phyloP scores from a whole-genome alignment of 805 yeast genomes.

The Starmerella tilneyi region DNA sequence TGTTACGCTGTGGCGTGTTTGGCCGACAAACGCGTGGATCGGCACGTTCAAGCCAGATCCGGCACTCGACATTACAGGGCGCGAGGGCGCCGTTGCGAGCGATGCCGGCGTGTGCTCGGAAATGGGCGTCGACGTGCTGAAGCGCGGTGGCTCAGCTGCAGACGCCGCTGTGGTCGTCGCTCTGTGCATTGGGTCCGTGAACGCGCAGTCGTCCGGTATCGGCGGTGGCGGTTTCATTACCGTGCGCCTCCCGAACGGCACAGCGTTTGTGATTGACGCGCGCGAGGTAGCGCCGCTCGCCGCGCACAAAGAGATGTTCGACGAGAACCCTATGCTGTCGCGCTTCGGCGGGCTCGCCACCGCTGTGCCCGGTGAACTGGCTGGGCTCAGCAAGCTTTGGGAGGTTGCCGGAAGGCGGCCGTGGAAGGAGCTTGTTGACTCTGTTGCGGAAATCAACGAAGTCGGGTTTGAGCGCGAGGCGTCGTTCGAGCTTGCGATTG shows the following conservation, averaged over 20 bases:
- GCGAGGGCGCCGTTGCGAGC: slow-evolving; percentile 53
- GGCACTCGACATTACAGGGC: slow-evolving; percentile 22
- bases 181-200: slow-evolving; percentile 74
- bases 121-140: slow-evolving; percentile 49
- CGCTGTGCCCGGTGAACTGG: slow-evolving; percentile 84
- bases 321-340: slow-evolving; percentile 37
- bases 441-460: slow-evolving; percentile 57
- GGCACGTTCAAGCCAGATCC: slow-evolving; percentile 23
- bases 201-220: slow-evolving; percentile 76
- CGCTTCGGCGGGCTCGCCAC: slow-evolving; percentile 78
- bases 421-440: slow-evolving; percentile 67
- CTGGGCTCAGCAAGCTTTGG: slow-evolving; percentile 62
- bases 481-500: slow-evolving; percentile 38
- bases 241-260: slow-evolving; percentile 36
- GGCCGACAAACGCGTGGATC: slow-evolving; percentile 7
- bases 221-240: slow-evolving; percentile 87
- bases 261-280: slow-evolving; percentile 62
- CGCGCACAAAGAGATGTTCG: slow-evolving; percentile 58
- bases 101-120: slow-evolving; percentile 56
- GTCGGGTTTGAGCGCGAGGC: slow-evolving; percentile 52
- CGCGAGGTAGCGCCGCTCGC: slow-evolving; percentile 74
- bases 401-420: slow-evolving; percentile 48
- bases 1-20: background rate
- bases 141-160: slow-evolving; percentile 65
- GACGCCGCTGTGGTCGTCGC: slow-evolving; percentile 89